Conservation (phyloP, 73 alveolate species). For the Paramecium primaurelia region DNA sequence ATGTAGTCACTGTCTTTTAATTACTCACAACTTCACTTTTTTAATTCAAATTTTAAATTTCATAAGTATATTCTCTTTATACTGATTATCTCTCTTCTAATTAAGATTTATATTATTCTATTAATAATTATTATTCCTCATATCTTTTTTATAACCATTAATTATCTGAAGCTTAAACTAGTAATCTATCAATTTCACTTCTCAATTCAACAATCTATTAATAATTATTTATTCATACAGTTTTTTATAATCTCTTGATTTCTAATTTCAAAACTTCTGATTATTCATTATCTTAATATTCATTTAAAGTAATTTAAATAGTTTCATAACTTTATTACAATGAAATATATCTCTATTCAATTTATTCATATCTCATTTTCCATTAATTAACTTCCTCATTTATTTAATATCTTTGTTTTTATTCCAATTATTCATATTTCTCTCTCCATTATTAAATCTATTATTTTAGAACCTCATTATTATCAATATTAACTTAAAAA, state of each 20-base stretch:
- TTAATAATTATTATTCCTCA: conserved; percentile 3
- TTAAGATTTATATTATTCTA: background rate
- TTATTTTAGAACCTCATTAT: background rate
- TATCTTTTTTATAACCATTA: background rate
- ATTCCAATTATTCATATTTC: background rate
- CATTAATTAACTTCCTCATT: background rate
- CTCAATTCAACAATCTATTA: background rate
- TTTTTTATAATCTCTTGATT: conserved; percentile 29
- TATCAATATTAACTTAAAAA: background rate
- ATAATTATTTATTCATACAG: background rate
- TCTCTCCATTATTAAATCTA: background rate
- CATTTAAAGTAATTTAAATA: background rate
- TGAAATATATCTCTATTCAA: background rate
- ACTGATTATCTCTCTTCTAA: background rate
- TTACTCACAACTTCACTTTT: background rate
- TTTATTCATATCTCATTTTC: background rate
- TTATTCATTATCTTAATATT: background rate
- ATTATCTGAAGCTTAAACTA: conserved; percentile 1
- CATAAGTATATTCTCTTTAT: background rate
- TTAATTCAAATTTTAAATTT: background rate
- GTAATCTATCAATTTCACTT: conserved; percentile 33
- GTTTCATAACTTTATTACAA: conserved; percentile 35
- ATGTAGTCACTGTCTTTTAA: background rate
- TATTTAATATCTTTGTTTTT: background rate
- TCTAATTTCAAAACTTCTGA: conserved; percentile 1